Base-by-base conservation (phyloP, 1,284 basidiomycete species). In the Fomitopsis schrenkii region DNA sequence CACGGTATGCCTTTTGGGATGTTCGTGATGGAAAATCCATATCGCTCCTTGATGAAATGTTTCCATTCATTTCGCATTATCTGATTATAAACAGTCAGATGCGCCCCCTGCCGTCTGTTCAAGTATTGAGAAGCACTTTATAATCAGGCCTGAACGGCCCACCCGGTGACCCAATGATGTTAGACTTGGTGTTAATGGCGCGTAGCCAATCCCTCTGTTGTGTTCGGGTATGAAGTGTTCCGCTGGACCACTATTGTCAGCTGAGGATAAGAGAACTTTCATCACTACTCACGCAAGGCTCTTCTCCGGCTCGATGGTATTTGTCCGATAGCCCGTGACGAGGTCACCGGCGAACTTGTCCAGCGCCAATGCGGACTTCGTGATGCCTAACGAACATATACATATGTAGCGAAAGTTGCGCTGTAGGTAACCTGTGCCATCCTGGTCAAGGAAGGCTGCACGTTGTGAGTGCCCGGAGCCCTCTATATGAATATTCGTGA, bases 341-440 rank as follows among this genome's bases (percentile, higher is more conserved):
- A 80, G 56, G 64, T 79, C 75, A 17, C 66, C 60, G 0, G 69
- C 71, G n/a, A 81, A 69, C 61, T 77, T 79, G 17, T 69, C 64
- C 5, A 76, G 66, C 5, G 71, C 76, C 3, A 81, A 68, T 7
- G 60, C 64, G 12, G 72, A 68, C 61, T 74, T 77, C 1, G 70
- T 76, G 33, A 81, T 76, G 2, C 57, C 66, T 15, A 69, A 62
- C 15, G 45, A 44, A 50, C 77, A 79, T 1, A 19, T 41, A 59
- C 79, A 80, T 8, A 40, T 28, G 0, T 69, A 44, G 4, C 46
- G 50, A 61, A 80, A 81, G 5, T 65, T 67, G 36, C 67, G 68
- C 61, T 80, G 79, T 2, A 77, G 65, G 60, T 79, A 81, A 1
- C 78, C 79, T 4, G 68, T 74, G 6, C 74, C 76, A 4, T 62